Evolutionary conservation across 2,329 filamentous ascomycete species (phyloP), one percentile per base, ranked within the genome.

Genomic region (Talaromyces sp.): DNA sequence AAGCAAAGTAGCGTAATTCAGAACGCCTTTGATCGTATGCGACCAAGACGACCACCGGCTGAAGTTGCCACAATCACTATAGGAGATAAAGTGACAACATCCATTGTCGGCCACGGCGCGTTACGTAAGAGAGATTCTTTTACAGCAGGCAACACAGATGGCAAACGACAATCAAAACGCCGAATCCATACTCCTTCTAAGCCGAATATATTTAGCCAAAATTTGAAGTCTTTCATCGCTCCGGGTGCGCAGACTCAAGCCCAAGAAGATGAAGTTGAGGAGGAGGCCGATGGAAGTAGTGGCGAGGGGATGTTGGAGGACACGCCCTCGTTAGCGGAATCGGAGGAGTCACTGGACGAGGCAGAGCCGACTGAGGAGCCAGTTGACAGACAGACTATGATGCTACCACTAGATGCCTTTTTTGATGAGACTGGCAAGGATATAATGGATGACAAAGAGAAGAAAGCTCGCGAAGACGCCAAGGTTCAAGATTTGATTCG

Each of bases 11-110:
- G 81, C 48, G 70, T 80, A 0, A 77, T 88, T 25, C 82, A 84
- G 58, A 86, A 82, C 69, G 86, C 86, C 1, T 88, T 88, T 67
- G 84, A 87, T 71, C 81, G 84, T 18, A 88, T 88, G 84, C 81
- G 86, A 16, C 81, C 83, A 0, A 89, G 86, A 70, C 83, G 88
- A 37, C 77, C 83, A 1, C 82, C 84, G 1, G 77, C 82, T 31
- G 87, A 91, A 68, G 78, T 88, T 58, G 89, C 90, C 21, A 91
- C 88, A 1, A 90, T 93, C 55, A 92, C 88, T 0, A 85, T 93
- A 60, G 90, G 89, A 1, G 82, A 87, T 65, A 83, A 82, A 52
- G 91, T 87, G 0, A 82, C 86, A 5, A 88, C 85, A 0, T 87
- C 86, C 21, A 82, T 86, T 35, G 82, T 92, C 67, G 88, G 88